Base-by-base conservation (phyloP, 441 rosid genomes). In the Aleurites moluccanus region DNA sequence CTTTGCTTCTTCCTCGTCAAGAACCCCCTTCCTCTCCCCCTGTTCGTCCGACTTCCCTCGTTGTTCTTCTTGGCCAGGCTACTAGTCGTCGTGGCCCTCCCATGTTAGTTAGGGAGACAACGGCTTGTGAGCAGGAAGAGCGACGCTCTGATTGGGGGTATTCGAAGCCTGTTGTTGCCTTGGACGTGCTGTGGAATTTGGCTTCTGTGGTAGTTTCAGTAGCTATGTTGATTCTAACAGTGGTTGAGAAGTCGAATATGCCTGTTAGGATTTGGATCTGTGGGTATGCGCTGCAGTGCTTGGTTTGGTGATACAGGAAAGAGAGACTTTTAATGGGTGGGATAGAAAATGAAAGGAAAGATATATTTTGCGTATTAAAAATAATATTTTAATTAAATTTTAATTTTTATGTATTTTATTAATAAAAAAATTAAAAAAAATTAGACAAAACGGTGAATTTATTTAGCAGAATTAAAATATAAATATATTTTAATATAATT, bases 61-160 rank as follows among this genome's bases (percentile, higher is more conserved):
- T 90, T 1, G 81, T 69, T 75, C 86, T 92, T 28, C 88, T 92
- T 27, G 93, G 98, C 27, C 91, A 97, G 15, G 92, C 89, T 69
- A 78, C 93, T 1, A 96, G 99, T 64, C 92, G 92, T 33, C 91
- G 92, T 4, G 96, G 90, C 2, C 94, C 97, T 45, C 88, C 96
- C 73, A 83, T 89, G 88, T 78, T 91, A 7, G 96, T 94, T 0
- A 77, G 99, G 53, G 97, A 94, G 74, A 89, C 99, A 40, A 98
- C 99, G 14, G 99, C 96, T 14, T 91, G 94, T 23, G 84, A 92
- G 82, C 84, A 92, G 33, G 98, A 94, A 73, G 93, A 89, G 78
- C 85, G 99, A 57, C 89, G 98, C 21, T 85, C 87, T 42, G 98
- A 94, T 74, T 94, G 97, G 99, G 97, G 97, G 0, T 92, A 91